A percentile compares a stretch with the other conserved stretches of the same genome.
Conservation (phyloP, 2,329 filamentous ascomycete species). For the Cordyceps militaris region DNA sequence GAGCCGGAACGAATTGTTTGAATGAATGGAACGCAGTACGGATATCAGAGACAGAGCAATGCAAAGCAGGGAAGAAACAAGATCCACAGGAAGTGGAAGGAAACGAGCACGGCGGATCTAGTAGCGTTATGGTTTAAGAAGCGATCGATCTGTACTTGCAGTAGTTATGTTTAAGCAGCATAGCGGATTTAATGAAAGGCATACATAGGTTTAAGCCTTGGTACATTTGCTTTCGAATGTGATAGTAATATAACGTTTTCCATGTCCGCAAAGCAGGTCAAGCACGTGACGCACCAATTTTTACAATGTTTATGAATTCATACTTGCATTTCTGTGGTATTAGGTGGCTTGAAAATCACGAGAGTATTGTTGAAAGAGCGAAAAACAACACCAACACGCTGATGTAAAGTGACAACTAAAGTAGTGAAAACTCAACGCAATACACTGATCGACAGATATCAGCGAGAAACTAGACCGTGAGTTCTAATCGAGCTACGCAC, state of each 20-base stretch:
- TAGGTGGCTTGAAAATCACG: not conserved
- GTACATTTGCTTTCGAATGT: not conserved
- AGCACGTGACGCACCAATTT: not conserved
- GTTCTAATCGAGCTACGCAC: not conserved
- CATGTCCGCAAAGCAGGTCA: not conserved
- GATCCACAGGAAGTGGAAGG: not conserved
- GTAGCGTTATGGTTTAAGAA: not conserved
- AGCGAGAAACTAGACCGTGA: not conserved
- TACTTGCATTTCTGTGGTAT: conserved; percentile 7
- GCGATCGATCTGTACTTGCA: conserved; percentile 8
- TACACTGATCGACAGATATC: not conserved
- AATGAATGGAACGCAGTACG: not conserved
- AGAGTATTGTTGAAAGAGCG: not conserved
- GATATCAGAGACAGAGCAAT: not conserved
- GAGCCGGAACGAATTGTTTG: not conserved
- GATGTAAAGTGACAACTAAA: not conserved
- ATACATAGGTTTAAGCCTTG: not conserved
- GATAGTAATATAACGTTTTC: not conserved
- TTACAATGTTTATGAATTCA: not conserved
- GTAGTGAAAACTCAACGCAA: not conserved
- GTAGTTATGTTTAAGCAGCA: conserved; percentile 10
- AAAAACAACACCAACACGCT: not conserved
- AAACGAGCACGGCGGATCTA: not conserved
- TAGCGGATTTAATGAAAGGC: conserved; percentile 9
- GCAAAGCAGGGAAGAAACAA: not conserved